Evolutionary conservation across 2,329 filamentous ascomycete genomes (phyloP), one percentile per base, ranked within the genome.

Genomic region (Penicillium sp.): DNA sequence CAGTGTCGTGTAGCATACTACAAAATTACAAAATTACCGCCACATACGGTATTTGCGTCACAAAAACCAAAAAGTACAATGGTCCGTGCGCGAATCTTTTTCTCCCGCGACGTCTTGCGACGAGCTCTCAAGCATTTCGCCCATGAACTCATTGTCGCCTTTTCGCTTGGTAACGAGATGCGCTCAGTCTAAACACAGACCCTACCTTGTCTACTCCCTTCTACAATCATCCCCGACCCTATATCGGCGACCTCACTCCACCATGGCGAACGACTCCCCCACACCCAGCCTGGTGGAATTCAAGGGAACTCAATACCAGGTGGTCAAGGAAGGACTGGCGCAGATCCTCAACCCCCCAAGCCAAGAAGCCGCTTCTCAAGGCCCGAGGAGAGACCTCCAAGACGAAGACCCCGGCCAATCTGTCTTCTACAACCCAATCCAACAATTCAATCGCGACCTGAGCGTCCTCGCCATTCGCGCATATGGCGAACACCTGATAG

Each of bases 341-440:
- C 79, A 85, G 60, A 88, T 90, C 54, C 77, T 90, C 11, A 82
- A 86, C 11, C 85, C 86, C 66, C 79, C 61, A 70, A 76, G 60
- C 69, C 82, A 73, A 61, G 71, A 73, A 58, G 47, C 72, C 40
- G 67, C 68, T 56, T 56, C 66, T 1, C 75, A 78, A 56, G 70
- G 75, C 22, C 76, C 77, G 43, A 79, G 78, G 56, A 69, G 62
- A 38, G 70, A 75, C 55, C 62, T 72, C 27, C 72, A 72, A 53
- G 77, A 82, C 55, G 82, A 86, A 48, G 81, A 85, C 63, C 80
- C 85, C 38, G 83, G 87, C 63, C 88, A 93, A 65, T 79, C 81
- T 32, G 95, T 99, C 52, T 99, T 99, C 70, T 99, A 99, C 81
- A 99, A 99, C 66, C 93, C 94, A 0, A 97, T 99, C 50, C 94